Base-by-base conservation (phyloP, 192 early-diverging fungal genomes). In the Umbelopsis vinacea region DNA sequence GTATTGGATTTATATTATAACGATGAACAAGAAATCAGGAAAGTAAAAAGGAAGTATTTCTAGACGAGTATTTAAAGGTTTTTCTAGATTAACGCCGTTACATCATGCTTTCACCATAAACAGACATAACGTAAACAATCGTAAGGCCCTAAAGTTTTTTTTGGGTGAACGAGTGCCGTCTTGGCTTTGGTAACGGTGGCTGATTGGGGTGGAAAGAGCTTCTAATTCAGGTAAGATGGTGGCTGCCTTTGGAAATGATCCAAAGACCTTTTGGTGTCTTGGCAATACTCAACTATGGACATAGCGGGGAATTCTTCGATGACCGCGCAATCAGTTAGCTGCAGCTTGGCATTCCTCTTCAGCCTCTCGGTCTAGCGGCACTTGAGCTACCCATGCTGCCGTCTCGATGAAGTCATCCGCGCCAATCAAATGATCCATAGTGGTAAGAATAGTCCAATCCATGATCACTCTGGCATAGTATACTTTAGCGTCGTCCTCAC, bases 381-480 rank as follows among this genome's bases (percentile, higher is more conserved):
- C 72, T 52, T 78, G 76, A 66, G 76, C 76, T 26, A 69, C 76
- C 76, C 76, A 78, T 21, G 76, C 76, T 9, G 72, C 71, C 1
- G 72, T 78, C 43, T 63, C 66, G 3, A 71, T 54, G 52, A 71
- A 73, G 4, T n/a, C 43, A 67, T 78, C 76, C 17, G 57, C 23
- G 0, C 76, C 76, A 3, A 78, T 22, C 21, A 78, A 67, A 55
- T 74, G 66, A 48, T 78, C 76, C 76, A 78, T 73, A 10, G 72
- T 46, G 5, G 76, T 69, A 22, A 78, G 67, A 24, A 78, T 78
- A n/a, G 66, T 57, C 76, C 76, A 78, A 46, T 78, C 76, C 72
- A 78, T 73, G 22, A 78, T 63, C 2, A 69, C 38, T 35, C 76
- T 54, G 22, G 72, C 76, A 74, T 74, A 78, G 9, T 22, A 7